Conservation (phyloP, 805 yeast genomes). For the Ogataea paraovalis region DNA sequence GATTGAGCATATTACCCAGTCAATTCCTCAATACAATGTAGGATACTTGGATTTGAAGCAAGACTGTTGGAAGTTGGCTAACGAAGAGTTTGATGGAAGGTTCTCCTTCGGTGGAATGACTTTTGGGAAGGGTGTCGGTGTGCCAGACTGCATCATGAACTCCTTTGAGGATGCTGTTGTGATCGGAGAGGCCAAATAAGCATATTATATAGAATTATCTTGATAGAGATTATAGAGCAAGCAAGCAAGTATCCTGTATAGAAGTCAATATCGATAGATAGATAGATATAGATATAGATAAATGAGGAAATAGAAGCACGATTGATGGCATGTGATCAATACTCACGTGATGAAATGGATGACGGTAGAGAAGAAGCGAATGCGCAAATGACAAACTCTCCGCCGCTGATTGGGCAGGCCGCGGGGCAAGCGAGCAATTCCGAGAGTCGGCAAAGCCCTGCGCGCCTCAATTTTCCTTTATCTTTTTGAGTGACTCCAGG, state of each 20-base stretch:
- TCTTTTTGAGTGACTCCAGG: neutral
- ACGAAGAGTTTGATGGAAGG: slow-evolving; percentile 34
- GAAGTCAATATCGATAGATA: too few relatives aligned
- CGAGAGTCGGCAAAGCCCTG: neutral
- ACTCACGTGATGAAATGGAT: neutral
- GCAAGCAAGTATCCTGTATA: too few relatives aligned
- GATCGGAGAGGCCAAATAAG: slow-evolving; percentile 8
- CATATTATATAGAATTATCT: neutral
- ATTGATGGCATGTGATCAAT: neutral
- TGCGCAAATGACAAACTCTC: neutral
- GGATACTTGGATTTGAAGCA: slow-evolving; percentile 53
- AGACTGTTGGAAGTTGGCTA: slow-evolving; percentile 31
- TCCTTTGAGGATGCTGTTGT: slow-evolving; percentile 55
- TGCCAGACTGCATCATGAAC: slow-evolving; percentile 78
- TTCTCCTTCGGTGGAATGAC: slow-evolving; percentile 74
- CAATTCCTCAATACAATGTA: slow-evolving; percentile 77
- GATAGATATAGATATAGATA: neutral
- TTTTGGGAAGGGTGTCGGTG: slow-evolving; percentile 78
- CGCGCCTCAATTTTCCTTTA: neutral
- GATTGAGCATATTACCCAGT: slow-evolving; percentile 43
- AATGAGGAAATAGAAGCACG: too few relatives aligned
- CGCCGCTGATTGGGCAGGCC: neutral
- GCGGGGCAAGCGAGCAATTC: neutral
- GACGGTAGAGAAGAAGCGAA: too few relatives aligned
- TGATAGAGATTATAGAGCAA: neutral